Percentiles rank a stretch among this genome's conserved stretches.
These are phyloP conservation scores for Yarrowia galli DNA, from an alignment of 1,139 yeast genomes.

Conservation along the genomic window DNA sequence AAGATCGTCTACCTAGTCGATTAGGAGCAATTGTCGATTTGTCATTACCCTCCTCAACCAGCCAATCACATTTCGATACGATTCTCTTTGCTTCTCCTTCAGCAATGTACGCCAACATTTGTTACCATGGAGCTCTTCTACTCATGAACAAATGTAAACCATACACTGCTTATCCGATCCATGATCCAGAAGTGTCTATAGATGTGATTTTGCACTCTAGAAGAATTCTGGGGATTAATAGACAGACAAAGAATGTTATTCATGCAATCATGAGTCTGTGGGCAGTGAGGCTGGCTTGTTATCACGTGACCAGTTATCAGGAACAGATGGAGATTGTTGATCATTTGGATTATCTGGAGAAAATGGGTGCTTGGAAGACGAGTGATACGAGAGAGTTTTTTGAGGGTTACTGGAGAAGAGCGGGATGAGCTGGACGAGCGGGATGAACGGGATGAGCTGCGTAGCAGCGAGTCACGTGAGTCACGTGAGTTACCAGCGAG, in stretches of 20 bases:
- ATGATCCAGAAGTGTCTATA: constrained; percentile 15
- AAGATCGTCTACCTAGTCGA: constrained; percentile 7
- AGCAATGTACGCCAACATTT: constrained; percentile 33
- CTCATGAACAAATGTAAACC: constrained; percentile 23
- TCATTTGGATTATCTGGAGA: constrained; percentile 20
- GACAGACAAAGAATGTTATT: constrained; percentile 21
- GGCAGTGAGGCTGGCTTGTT: constrained; percentile 22
- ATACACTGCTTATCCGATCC: constrained; percentile 29
- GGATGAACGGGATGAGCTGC: too few species aligned
- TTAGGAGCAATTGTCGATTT: constrained; percentile 19
- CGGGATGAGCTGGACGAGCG: too few species aligned
- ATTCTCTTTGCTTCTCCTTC: constrained; percentile 10
- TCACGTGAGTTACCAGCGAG: too few species aligned
- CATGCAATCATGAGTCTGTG: constrained; percentile 36
- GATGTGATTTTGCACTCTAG: constrained; percentile 4
- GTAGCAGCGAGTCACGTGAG: too few species aligned
- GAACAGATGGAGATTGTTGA: constrained; percentile 20
- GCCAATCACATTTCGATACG: constrained; percentile 14
- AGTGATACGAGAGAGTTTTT: constrained; percentile 20
- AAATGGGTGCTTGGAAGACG: constrained; percentile 33
- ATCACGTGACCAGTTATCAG: background rate
- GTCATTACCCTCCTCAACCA: background rate
- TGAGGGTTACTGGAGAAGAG: constrained; percentile 20
- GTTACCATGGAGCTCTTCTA: constrained; percentile 18
- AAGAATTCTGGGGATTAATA: constrained; percentile 1